A percentile compares a stretch with the other conserved stretches of the same genome.
Conservation (phyloP, 2,329 filamentous ascomycete species). For the Diaporthe sp. region DNA sequence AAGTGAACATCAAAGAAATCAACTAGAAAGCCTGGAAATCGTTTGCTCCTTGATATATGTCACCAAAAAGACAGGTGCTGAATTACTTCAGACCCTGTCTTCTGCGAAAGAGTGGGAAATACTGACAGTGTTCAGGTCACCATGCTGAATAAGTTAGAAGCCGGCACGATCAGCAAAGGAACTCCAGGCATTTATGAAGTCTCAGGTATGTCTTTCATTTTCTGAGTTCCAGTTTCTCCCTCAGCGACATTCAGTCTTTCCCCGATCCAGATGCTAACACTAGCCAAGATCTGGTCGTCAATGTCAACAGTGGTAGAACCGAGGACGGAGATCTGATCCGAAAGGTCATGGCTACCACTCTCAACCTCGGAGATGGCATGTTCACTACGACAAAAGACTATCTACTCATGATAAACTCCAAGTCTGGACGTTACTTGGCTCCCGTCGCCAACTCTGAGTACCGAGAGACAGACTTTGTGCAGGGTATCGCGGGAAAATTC, state of each 20-base stretch:
- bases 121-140: not conserved
- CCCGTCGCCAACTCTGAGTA: not conserved
- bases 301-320: not conserved
- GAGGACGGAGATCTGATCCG: not conserved
- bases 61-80: not conserved
- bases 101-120: not conserved
- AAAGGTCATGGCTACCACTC: conserved; percentile 15
- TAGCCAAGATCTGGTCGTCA: conserved; percentile 10
- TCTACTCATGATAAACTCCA: conserved; percentile 12
- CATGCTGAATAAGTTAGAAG: not conserved
- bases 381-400: conserved; percentile 5
- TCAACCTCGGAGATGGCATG: conserved; percentile 2
- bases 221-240: not conserved
- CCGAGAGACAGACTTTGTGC: conserved; percentile 6
- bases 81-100: too few species aligned
- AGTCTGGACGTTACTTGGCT: not conserved
- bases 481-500: not conserved
- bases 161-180: not conserved
- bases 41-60: not conserved
- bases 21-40: not conserved
- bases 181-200: not conserved
- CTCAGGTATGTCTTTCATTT: not conserved
- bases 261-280: not conserved
- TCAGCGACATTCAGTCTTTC: not conserved
- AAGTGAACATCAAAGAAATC: not conserved